These are phyloP conservation scores for Suillus discolor DNA, from an alignment of 768 basidiomycete species.

Conservation along the genomic window DNA sequence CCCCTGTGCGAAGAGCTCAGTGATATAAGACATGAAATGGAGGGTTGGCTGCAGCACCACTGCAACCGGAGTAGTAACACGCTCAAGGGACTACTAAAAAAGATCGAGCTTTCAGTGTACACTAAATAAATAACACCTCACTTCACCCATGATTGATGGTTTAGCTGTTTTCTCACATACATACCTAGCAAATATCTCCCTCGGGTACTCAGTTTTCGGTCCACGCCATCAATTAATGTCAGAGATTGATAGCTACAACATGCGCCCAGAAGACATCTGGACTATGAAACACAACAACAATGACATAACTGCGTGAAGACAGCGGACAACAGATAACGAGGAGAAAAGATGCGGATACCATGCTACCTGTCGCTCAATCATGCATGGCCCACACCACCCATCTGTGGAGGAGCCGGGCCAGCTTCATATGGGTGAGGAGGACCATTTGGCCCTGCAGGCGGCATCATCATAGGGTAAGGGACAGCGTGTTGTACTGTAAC, in stretches of 20 bases:
- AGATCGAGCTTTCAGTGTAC: slow-evolving; percentile 63
- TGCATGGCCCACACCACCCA: slow-evolving; percentile 73
- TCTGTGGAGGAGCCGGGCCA: slow-evolving; percentile 67
- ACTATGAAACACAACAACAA: slow-evolving; percentile 9
- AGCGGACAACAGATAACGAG: slow-evolving; percentile 5
- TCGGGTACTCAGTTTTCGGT: neutral
- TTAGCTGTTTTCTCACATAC: neutral
- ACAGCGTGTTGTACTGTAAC: slow-evolving; percentile 80
- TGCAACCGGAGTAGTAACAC: slow-evolving; percentile 84
- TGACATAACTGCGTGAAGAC: slow-evolving; percentile 5
- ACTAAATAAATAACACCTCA: slow-evolving; percentile 24
- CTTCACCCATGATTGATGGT: neutral
- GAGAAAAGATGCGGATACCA: slow-evolving; percentile 6
- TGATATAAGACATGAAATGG: slow-evolving; percentile 76
- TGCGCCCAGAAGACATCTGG: neutral
- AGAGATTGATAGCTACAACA: slow-evolving; percentile 8
- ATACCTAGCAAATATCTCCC: neutral
- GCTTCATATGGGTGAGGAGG: slow-evolving; percentile 78
- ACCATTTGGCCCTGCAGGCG: slow-evolving; percentile 62
- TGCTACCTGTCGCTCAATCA: slow-evolving; percentile 30
- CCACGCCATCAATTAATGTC: slow-evolving; percentile 3
- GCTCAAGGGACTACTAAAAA: slow-evolving; percentile 81
- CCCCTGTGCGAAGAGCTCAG: slow-evolving; percentile 75
- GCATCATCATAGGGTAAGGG: slow-evolving; percentile 90
- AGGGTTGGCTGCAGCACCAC: slow-evolving; percentile 82